These are phyloP conservation scores for Lophium mytilinum DNA, from an alignment of 495 filamentous ascomycete genomes.

Conservation along the genomic window DNA sequence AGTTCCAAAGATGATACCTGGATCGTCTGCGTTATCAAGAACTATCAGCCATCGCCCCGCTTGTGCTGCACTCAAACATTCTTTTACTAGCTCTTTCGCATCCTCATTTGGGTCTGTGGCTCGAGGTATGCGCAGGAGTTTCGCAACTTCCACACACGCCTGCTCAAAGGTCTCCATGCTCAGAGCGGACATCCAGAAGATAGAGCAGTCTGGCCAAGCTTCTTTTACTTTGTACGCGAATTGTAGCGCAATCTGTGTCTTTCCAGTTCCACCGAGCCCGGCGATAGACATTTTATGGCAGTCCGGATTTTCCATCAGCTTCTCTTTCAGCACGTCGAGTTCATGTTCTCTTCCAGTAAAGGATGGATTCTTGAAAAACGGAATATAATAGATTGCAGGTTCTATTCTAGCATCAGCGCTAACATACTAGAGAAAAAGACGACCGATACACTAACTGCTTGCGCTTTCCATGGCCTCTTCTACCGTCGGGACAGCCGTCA, in stretches of 20 bases:
- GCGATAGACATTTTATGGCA: constrained; percentile 19
- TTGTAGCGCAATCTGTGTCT: constrained; percentile 22
- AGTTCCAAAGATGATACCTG: constrained; percentile 13
- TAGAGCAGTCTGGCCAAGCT: constrained; percentile 14
- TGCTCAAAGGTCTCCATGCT: constrained; percentile 23
- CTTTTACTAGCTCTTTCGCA: constrained; percentile 11
- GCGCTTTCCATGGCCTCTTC: neutral
- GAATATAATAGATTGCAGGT: constrained; percentile 8
- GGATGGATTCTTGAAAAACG: constrained; percentile 9
- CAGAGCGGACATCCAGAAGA: constrained; percentile 24
- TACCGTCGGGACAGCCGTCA: neutral
- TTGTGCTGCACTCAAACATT: constrained; percentile 1
- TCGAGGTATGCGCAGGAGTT: constrained; percentile 7
- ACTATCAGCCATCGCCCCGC: constrained; percentile 19
- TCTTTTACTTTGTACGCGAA: constrained; percentile 22
- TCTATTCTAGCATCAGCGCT: neutral
- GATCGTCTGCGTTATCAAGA: constrained; percentile 27
- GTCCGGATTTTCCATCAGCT: constrained; percentile 5
- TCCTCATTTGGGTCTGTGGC: constrained; percentile 4
- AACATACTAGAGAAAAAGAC: too few relatives aligned
- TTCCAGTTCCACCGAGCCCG: constrained; percentile 18
- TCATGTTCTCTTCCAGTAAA: constrained; percentile 10
- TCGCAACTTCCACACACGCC: constrained; percentile 6
- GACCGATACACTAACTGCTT: neutral
- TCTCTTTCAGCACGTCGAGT: constrained; percentile 14